phyloP scores from a whole-genome alignment of 78 protist genomes.

The Planoprotostelium fungivorum region DNA sequence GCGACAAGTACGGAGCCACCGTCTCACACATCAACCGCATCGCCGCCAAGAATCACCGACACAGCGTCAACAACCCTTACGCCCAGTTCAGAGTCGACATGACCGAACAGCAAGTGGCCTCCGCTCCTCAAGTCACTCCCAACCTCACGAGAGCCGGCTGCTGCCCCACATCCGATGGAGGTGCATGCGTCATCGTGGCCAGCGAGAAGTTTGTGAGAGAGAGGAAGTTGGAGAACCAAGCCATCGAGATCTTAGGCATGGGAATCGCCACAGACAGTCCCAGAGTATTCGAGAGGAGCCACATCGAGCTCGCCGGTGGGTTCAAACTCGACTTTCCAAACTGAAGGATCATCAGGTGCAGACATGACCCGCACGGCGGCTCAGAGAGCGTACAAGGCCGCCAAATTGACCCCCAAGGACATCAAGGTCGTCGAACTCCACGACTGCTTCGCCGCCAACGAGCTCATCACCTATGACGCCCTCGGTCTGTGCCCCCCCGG shows the following conservation, averaged over 20 bases:
- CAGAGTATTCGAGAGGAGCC: neutral
- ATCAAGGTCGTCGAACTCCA: constrained; percentile 41
- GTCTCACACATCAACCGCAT: constrained; percentile 20
- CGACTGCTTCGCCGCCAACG: constrained; percentile 53
- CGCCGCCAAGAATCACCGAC: constrained; percentile 42
- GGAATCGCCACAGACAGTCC: constrained; percentile 14
- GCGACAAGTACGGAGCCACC: constrained; percentile 3
- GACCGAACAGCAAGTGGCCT: constrained; percentile 11
- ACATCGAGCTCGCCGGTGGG: constrained; percentile 8
- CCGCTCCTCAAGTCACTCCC: neutral
- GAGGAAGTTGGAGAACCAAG: constrained; percentile 17
- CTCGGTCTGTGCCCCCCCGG: constrained; percentile 31
- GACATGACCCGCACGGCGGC: constrained; percentile 28
- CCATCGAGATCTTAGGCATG: constrained; percentile 15
- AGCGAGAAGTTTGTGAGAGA: constrained; percentile 24
- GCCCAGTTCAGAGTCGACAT: constrained; percentile 36
- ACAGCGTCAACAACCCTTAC: constrained; percentile 31
- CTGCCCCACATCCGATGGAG: constrained; percentile 51
- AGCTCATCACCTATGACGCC: constrained; percentile 49
- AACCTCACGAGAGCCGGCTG: constrained; percentile 17
- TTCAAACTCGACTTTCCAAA: neutral
- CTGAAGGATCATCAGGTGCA: neutral
- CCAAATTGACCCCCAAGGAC: constrained; percentile 4
- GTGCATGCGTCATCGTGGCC: constrained; percentile 21
- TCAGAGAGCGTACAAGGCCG: neutral